phyloP scores from a whole-genome alignment of 2,329 filamentous ascomycete genomes.

The Alternaria rosae region DNA sequence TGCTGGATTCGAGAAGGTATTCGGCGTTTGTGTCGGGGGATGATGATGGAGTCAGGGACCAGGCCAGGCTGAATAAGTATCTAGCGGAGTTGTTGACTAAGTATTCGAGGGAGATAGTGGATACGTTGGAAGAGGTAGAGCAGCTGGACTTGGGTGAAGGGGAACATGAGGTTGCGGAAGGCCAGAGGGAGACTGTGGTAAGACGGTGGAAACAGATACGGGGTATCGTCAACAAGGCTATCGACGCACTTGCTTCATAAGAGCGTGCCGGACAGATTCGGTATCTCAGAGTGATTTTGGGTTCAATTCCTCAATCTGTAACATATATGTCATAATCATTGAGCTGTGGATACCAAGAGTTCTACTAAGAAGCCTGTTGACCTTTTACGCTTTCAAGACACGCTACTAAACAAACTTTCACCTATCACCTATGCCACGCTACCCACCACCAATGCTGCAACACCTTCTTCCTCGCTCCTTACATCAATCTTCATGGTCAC shows the following conservation, averaged over 20 bases:
- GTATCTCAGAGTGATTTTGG: not conserved
- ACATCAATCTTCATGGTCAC: constrained; percentile 96
- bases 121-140: constrained; percentile 37
- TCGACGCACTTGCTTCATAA: constrained; percentile 11
- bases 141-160: constrained; percentile 22
- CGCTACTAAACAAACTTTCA: not conserved
- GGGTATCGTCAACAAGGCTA: constrained; percentile 27
- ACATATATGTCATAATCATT: constrained; percentile 10
- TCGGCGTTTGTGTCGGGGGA: constrained; percentile 41
- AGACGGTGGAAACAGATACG: constrained; percentile 52
- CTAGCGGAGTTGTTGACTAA: constrained; percentile 41
- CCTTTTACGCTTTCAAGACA: constrained; percentile 13
- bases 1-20: constrained; percentile 39
- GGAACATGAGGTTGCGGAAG: constrained; percentile 2
- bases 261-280: not conserved
- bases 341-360: constrained; percentile 14
- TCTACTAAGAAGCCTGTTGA: constrained; percentile 6
- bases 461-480: constrained; percentile 88
- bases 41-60: constrained; percentile 45
- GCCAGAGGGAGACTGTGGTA: constrained; percentile 34
- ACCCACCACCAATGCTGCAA: constrained; percentile 83
- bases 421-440: constrained; percentile 72
- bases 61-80: constrained; percentile 49
- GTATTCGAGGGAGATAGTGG: constrained; percentile 40
- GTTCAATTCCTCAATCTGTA: not conserved